Evolutionary conservation across 768 basidiomycete genomes (phyloP).

Genomic region (Panus rudis): DNA sequence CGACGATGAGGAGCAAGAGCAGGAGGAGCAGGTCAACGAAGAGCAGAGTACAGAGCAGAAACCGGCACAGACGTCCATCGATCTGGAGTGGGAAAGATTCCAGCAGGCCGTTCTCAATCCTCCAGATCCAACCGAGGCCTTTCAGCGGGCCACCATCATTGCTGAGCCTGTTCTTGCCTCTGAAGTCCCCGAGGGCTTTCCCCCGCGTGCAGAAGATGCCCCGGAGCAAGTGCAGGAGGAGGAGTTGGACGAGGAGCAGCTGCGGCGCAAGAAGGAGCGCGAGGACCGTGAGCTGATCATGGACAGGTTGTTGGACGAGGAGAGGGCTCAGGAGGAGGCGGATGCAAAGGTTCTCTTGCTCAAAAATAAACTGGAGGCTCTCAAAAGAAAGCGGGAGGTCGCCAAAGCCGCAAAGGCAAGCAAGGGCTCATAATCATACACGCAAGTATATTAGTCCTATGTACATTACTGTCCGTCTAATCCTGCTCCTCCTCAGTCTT

Average conservation of each 20-base stretch:
- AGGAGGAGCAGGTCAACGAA: conserved; percentile 8
- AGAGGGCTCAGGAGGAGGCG: conserved; percentile 82
- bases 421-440: neutral
- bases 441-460: neutral
- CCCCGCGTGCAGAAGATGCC: conserved; percentile 25
- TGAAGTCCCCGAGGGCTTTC: conserved; percentile 43
- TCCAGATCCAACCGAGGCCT: conserved; percentile 36
- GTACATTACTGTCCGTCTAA: neutral
- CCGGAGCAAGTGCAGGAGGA: conserved; percentile 16
- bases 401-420: conserved; percentile 20
- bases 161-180: conserved; percentile 58
- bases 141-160: conserved; percentile 61
- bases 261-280: conserved; percentile 45
- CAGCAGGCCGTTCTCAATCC: conserved; percentile 53
- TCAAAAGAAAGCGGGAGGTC: conserved; percentile 41
- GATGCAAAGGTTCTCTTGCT: conserved; percentile 65
- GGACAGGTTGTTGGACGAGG: conserved; percentile 80
- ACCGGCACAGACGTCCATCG: conserved; percentile 34
- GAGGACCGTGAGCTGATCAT: conserved; percentile 81
- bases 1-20: conserved; percentile 21
- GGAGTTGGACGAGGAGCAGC: conserved; percentile 35
- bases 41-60: too few species aligned
- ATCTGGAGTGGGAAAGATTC: conserved; percentile 70
- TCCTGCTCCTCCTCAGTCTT: conserved; percentile 4
- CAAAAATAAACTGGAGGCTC: conserved; percentile 57